Conservation (phyloP, 148 eudicot species). For the Camellia lanceoleosa region DNA sequence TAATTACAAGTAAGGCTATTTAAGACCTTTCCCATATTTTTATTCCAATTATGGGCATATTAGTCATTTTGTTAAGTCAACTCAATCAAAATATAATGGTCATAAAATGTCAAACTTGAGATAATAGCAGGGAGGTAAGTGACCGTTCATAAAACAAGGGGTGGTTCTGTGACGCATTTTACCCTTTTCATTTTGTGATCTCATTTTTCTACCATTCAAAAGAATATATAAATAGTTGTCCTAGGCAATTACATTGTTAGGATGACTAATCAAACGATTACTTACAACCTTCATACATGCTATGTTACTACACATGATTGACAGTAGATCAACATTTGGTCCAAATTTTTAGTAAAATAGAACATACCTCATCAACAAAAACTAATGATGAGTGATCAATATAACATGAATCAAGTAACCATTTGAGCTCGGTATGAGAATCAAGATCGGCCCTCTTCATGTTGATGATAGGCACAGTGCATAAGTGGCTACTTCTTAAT, state of each 20-base stretch:
- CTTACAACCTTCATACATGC: not conserved
- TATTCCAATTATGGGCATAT: not conserved
- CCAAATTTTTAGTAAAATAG: not conserved
- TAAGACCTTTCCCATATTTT: not conserved
- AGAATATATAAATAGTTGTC: not conserved
- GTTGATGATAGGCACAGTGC: constrained; percentile 48
- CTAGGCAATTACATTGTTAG: not conserved
- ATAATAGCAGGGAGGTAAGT: not conserved
- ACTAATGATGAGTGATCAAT: constrained; percentile 35
- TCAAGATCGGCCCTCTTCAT: constrained; percentile 44
- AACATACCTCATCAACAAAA: constrained; percentile 42
- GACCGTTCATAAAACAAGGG: not conserved
- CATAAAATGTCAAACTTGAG: not conserved
- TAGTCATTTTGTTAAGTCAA: not conserved
- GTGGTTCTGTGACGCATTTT: not conserved
- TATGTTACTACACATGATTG: not conserved
- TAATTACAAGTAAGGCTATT: not conserved
- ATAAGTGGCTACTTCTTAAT: constrained; percentile 20
- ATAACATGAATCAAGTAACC: constrained; percentile 42
- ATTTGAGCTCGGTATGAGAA: constrained; percentile 35
- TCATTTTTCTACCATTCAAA: not conserved
- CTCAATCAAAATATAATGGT: not conserved
- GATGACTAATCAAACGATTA: not conserved
- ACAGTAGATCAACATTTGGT: not conserved
- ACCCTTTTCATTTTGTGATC: not conserved